Base-by-base conservation (phyloP, 1,284 basidiomycete species). In the Trichosporon asahii region DNA sequence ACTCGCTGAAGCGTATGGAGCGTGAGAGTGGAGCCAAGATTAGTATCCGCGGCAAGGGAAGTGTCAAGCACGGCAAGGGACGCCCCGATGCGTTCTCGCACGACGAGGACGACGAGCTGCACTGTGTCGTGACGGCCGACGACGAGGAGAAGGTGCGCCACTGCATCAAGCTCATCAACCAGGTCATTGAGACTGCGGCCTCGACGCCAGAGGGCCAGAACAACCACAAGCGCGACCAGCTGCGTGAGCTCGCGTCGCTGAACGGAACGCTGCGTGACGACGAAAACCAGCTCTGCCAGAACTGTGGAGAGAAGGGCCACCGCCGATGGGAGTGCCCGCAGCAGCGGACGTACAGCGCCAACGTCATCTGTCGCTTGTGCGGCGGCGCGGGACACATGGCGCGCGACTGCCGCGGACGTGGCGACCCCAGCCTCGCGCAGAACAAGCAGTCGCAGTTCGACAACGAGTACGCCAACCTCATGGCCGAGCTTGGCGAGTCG, bases 1-100 rank as follows among this genome's bases (percentile, higher is more conserved):
- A 99, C 83, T 96, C 94, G 85, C 85, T 99, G 86, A 99, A 99
- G 88, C 95, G 94, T 84, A 99, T 99, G 97, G 97, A 99, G 85
- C 87, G 93, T 68, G 94, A 99, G 78, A 94, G 91, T 78, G 97
- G 97, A 29, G 97, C 97, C 21, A 99, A 99, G 85, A 99, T 99
- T 79, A 94, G 92, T 75, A 99, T 99, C 76, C 89, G 97, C 73
- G 97, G 97, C 68, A 98, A 98, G 85, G 97, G 97, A 64, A 95
- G 93, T 82, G 95, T 99, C 64, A 99, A 99, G 85, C 95, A 98
- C 83, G 97, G 97, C 71, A 99, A 99, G 84, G 93, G 93, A 65
- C 88, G 94, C 73, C 91, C 92, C 60, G 95, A 95, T 80, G 91
- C 93, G 80, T 95, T 88, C 81, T 92, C 93, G 35, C 93, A 95